Base-by-base conservation (phyloP, 257 asterid genomes). In the Ilex aquifolium region DNA sequence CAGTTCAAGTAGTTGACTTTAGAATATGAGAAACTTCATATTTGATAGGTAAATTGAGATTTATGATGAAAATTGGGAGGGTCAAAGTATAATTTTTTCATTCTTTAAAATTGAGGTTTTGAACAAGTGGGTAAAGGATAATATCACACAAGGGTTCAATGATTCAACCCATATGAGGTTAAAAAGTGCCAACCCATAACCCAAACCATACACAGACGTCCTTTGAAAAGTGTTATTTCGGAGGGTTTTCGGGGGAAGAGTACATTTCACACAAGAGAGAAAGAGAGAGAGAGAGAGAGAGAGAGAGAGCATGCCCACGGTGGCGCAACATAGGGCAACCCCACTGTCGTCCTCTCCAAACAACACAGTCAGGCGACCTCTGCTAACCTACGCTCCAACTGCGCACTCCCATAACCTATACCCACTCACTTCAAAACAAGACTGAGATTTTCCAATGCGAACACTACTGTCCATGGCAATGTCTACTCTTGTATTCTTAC, bases 151-250 rank as follows among this genome's bases (percentile, higher is more conserved):
- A 36, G 42, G 42, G 42, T 52, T 61, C 66, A 75, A 81, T 77
- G 67, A 75, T 77, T 72, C 72, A 65, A 67, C 57, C 76, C 81
- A 75, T 69, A 72, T 48, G 75, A 69, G 65, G 80, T 54, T 64
- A 72, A 64, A 67, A 62, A 56, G 57, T 60, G 76, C 75, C 78
- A 71, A 63, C 81, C 70, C 83, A 65, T 51, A 36, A 9, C 32
- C 58, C 65, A 65, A 62, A 8, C 42, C 42, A 36, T 46, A 50
- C 65, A 30, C 39, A 51, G 12, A 16, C 64, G 32, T 44, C 53
- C 61, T 74, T 70, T 68, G 44, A 61, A 77, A 80, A 74, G 69
- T 63, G 73, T 57, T 58, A 62, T 70, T 60, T 66, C 69, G 57
- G 7, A 61, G 7, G 68, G 40, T 64, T 32, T 65, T 60, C 27